Percentiles rank a stretch among this genome's conserved stretches.
phyloP scores from a whole-genome alignment of 2,329 filamentous ascomycete genomes.

The Ophiostoma quercus region DNA sequence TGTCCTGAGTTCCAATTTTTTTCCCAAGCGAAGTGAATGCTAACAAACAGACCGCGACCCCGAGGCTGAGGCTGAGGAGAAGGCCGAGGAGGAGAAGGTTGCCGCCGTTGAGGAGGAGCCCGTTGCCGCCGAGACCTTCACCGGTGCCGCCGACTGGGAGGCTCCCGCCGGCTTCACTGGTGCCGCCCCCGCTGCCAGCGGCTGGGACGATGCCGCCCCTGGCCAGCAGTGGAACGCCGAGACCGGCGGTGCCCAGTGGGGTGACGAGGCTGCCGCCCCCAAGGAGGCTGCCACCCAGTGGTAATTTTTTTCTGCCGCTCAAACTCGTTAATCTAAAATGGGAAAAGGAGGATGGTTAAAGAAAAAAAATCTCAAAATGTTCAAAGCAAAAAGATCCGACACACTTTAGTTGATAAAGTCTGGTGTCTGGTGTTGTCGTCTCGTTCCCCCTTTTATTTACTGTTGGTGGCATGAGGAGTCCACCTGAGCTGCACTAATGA shows the following conservation, averaged over 20 bases:
- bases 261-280: conserved; percentile 37
- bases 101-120: conserved; percentile 80
- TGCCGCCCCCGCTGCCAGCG: conserved; percentile 46
- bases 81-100: conserved; percentile 88
- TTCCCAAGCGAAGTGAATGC: too few species aligned
- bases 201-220: conserved; percentile 57
- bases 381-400: conserved; percentile 10
- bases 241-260: conserved; percentile 53
- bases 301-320: conserved; percentile 35
- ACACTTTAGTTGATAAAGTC: background rate
- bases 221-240: conserved; percentile 64
- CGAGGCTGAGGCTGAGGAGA: conserved; percentile 99
- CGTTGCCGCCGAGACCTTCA: conserved; percentile 71
- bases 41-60: conserved; percentile 75
- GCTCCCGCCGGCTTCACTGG: conserved; percentile 67
- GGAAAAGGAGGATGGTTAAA: conserved; percentile 16
- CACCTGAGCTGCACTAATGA: conserved; percentile 80
- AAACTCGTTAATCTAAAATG: background rate
- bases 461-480: conserved; percentile 32
- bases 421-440: conserved; percentile 17
- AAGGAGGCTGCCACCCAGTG: conserved; percentile 49
- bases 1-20: too few species aligned
- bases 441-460: conserved; percentile 17
- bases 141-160: conserved; percentile 72
- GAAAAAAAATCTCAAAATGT: conserved; percentile 16